Evolutionary conservation across 1,284 basidiomycete species (phyloP), one percentile per base, ranked within the genome.

Genomic region (Anthracocystis setariae): DNA sequence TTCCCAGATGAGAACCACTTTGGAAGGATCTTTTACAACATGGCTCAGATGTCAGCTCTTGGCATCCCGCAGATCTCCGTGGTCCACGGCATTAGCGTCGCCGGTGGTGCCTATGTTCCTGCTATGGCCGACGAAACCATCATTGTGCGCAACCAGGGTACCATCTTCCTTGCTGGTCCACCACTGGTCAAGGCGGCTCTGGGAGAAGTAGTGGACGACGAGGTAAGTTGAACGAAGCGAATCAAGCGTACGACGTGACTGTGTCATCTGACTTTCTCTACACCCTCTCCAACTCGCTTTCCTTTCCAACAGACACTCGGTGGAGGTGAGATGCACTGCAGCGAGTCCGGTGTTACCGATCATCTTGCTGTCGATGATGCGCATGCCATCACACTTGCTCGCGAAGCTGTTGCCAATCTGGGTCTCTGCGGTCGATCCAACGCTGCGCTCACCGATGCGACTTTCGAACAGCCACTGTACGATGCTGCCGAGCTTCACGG

Each of bases 21-120:
- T 80, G 94, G 94, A 9, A 88, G 93, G 13, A 96, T 97, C 82
- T 97, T 97, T 84, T 96, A 94, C 83, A 96, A 97, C 80, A 96
- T 95, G 92, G 93, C 91, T 1, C 91, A 92, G 85, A 90, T 95
- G 90, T 94, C 92, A 47, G 92, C 92, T 0, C 86, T 92, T 1
- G 90, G 91, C 3, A 93, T 96, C 40, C 93, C 93, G 0, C 93
- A 97, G 84, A 90, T 97, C 77, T 90, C 92, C 25, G 89, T 94
- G 18, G 93, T 96, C 3, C 94, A 96, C 78, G 94, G 94, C 18
- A 96, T 96, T 79, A 92, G 91, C 44, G 93, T 97, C 18, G 94
- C 94, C 3, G 86, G 86, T 56, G 92, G 92, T 55, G 92, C 92
- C 13, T 96, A 97, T 83, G 92, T 96, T 43, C 94, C 94, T 27